Conservation (phyloP, 139 green algal genomes). For the Chlamydomonas sp. region DNA sequence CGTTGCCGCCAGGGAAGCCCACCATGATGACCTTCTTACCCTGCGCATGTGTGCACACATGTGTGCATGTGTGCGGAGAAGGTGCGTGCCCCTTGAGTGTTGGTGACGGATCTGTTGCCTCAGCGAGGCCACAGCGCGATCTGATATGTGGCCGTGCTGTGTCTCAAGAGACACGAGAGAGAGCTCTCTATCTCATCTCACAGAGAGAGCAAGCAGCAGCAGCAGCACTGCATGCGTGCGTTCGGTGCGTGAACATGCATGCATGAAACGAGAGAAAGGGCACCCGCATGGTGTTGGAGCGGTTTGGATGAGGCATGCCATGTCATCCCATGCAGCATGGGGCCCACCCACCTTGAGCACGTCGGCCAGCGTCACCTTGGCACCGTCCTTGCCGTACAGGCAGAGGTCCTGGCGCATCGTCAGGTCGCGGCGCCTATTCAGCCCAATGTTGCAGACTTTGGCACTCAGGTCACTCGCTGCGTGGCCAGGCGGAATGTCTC, state of each 20-base stretch:
- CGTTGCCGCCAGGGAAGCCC: constrained; percentile 46
- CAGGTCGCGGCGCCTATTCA: constrained; percentile 46
- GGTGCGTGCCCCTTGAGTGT: no score
- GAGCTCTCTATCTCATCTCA: no score
- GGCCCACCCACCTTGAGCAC: constrained; percentile 33
- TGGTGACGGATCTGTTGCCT: no score
- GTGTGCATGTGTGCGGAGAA: no score
- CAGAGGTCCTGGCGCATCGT: constrained; percentile 52
- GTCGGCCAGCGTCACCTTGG: constrained; percentile 28
- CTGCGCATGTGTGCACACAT: no score
- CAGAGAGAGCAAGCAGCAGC: no score
- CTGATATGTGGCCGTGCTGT: no score
- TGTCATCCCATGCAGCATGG: not conserved
- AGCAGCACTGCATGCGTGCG: no score
- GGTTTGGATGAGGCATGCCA: not conserved
- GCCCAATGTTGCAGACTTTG: constrained; percentile 50
- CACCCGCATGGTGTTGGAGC: not conserved
- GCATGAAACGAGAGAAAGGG: not conserved
- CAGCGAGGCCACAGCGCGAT: no score
- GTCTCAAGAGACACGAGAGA: no score
- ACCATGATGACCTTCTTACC: constrained; percentile 47
- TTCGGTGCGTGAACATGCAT: not conserved
- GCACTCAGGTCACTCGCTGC: constrained; percentile 43
- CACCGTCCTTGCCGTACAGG: constrained; percentile 25
- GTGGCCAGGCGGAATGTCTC: constrained; percentile 43